These are phyloP conservation scores for Sungouiozyma ichnusensis DNA, from an alignment of 805 yeast genomes.

Conservation along the genomic window DNA sequence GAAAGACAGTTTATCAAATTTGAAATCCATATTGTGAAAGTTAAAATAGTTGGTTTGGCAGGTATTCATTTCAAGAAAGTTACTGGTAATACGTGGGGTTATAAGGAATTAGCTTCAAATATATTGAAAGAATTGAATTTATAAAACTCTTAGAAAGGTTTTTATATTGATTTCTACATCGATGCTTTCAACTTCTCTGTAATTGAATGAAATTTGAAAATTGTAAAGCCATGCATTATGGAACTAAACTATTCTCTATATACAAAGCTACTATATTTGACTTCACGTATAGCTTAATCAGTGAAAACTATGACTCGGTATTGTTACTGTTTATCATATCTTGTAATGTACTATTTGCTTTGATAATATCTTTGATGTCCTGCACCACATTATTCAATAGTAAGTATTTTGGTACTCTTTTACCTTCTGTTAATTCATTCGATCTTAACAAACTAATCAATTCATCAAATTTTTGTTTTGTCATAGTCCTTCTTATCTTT, in stretches of 20 bases:
- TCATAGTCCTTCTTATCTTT: constrained; percentile 22
- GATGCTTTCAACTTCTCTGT: too few species aligned
- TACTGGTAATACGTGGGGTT: constrained; percentile 90
- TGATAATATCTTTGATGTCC: constrained; percentile 20
- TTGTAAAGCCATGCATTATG: too few species aligned
- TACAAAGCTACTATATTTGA: too few species aligned
- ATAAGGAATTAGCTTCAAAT: constrained; percentile 82
- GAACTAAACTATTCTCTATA: too few species aligned
- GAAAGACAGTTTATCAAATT: constrained; percentile 59
- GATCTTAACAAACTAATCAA: constrained; percentile 16
- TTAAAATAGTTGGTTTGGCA: constrained; percentile 78
- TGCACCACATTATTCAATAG: constrained; percentile 22
- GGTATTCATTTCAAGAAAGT: constrained; percentile 94
- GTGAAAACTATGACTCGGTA: too few species aligned
- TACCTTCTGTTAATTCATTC: constrained; percentile 8
- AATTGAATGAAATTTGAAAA: too few species aligned
- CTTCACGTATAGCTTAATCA: too few species aligned
- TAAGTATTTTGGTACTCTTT: constrained; percentile 26
- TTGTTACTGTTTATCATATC: constrained; percentile 1
- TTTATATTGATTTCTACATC: too few species aligned
- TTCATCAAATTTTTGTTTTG: constrained; percentile 22
- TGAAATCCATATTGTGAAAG: constrained; percentile 87
- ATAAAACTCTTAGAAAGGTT: too few species aligned
- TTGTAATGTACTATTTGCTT: constrained; percentile 23
- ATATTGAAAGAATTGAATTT: constrained; percentile 64